phyloP scores from a whole-genome alignment of 768 basidiomycete species.

The Mycena galopus region DNA sequence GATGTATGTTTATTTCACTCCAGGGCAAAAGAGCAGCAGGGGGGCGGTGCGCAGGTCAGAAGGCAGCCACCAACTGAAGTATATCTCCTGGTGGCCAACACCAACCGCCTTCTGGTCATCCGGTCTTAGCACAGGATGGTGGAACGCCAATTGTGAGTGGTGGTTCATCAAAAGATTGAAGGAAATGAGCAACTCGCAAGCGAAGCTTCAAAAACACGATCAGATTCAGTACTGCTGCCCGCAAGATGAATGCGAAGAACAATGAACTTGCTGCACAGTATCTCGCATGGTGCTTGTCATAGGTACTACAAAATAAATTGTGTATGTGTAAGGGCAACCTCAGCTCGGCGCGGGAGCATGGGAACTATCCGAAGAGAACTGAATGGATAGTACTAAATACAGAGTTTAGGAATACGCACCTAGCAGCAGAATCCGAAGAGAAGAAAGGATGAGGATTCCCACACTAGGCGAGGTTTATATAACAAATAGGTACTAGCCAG shows the following conservation, averaged over 20 bases:
- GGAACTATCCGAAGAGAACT: too few relatives aligned
- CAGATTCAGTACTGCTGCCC: conserved; percentile 17
- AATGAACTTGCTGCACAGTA: conserved; percentile 15
- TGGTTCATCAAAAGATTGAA: conserved; percentile 29
- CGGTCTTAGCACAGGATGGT: conserved; percentile 29
- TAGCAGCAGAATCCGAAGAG: too few relatives aligned
- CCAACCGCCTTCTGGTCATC: conserved; percentile 26
- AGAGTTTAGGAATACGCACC: too few relatives aligned
- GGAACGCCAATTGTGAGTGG: conserved; percentile 28
- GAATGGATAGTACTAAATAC: too few relatives aligned
- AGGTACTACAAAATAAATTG: too few relatives aligned
- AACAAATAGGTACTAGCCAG: too few relatives aligned
- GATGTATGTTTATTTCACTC: conserved; percentile 3
- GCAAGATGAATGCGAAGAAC: conserved; percentile 17
- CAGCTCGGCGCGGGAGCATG: too few relatives aligned
- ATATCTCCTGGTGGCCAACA: conserved; percentile 30
- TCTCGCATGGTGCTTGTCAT: too few relatives aligned
- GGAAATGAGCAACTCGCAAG: conserved; percentile 8
- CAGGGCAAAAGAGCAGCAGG: conserved; percentile 16
- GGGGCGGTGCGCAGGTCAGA: too few relatives aligned
- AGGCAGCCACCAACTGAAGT: conserved; percentile 20
- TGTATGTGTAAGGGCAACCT: too few relatives aligned
- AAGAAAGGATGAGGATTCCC: too few relatives aligned
- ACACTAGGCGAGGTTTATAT: too few relatives aligned
- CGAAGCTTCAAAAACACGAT: conserved; percentile 13